Evolutionary conservation across 768 basidiomycete genomes (phyloP).

Genomic region (Tubosaeta brunneosetosa): DNA sequence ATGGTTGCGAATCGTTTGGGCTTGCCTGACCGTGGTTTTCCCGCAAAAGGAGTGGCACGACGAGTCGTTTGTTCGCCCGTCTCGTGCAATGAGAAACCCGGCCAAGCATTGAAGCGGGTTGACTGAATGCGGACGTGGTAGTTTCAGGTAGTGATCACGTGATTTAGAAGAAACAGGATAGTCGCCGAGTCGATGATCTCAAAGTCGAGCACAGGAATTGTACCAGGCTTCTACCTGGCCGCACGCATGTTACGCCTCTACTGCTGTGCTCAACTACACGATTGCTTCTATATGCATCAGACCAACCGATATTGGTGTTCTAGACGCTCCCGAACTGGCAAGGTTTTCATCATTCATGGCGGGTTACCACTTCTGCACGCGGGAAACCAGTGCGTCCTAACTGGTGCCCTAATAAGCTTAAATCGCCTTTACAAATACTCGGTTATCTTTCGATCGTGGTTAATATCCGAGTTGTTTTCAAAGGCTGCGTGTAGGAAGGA

Average conservation of each 20-base stretch:
- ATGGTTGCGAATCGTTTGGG: slow-evolving; percentile 8
- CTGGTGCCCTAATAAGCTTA: background rate
- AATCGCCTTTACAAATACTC: background rate
- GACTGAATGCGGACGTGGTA: too few species aligned
- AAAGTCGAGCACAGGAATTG: background rate
- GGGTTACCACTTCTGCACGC: background rate
- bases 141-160: background rate
- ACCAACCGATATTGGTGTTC: background rate
- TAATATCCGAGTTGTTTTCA: background rate
- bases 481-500: background rate
- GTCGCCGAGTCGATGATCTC: background rate
- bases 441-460: background rate
- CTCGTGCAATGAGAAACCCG: slow-evolving; percentile 14
- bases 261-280: background rate
- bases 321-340: background rate
- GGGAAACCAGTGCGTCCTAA: background rate
- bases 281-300: background rate
- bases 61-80: slow-evolving; percentile 8
- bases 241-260: background rate
- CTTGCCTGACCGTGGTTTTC: slow-evolving; percentile 20
- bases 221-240: background rate
- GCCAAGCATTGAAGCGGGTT: slow-evolving; percentile 10
- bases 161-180: background rate
- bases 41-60: slow-evolving; percentile 12
- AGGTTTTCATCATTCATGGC: too few species aligned